Evolutionary conservation across 2,329 filamentous ascomycete species (phyloP), one percentile per base, ranked within the genome.

Genomic region (Epichloe hybrida): DNA sequence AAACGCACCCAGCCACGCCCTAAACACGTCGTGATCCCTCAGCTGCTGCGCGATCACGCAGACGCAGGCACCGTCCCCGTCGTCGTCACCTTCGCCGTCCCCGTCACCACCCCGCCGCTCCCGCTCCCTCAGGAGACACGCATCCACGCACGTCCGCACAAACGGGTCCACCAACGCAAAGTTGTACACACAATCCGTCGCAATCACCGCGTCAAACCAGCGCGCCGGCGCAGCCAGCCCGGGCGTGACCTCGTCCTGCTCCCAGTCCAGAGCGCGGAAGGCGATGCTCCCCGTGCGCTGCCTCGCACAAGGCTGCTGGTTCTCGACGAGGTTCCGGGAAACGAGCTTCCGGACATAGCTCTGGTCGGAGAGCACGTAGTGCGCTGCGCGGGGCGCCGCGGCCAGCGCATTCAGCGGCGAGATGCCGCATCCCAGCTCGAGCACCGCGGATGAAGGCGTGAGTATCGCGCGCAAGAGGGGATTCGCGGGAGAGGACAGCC

Each of bases 151-250:
- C 0, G 88, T 86, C 59, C 83, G 78, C n/a, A 93, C 86, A 46
- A 97, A 79, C 0, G 90, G 88, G 42, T 78, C 71, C 23, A 97
- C 79, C 3, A 97, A 76, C 2, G 85, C 79, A 57, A 95, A 87
- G 67, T 97, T 98, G 72, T 94, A 98, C 58, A 98, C 84, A 66
- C 90, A 96, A 66, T 98, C 93, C 62, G 88, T 95, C 4, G 89
- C 88, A 37, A 97, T 64, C 11, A 97, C 72, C 13, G 81, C 68
- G 60, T 94, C 85, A 57, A 93, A 84, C 52, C 76, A 74, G 60
- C 43, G 55, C 60, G 38, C 49, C 55, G 15, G 57, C 54, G 13
- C 64, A 1, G 69, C 69, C 34, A 78, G 63, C 2, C 59, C 58
- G 9, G 62, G 55, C 23, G 69, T 76, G 9, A 83, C 73, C 45